Evolutionary conservation across 73 alveolate genomes (phyloP), one percentile per base, ranked within the genome.

Genomic region (Breviolum minutum): DNA sequence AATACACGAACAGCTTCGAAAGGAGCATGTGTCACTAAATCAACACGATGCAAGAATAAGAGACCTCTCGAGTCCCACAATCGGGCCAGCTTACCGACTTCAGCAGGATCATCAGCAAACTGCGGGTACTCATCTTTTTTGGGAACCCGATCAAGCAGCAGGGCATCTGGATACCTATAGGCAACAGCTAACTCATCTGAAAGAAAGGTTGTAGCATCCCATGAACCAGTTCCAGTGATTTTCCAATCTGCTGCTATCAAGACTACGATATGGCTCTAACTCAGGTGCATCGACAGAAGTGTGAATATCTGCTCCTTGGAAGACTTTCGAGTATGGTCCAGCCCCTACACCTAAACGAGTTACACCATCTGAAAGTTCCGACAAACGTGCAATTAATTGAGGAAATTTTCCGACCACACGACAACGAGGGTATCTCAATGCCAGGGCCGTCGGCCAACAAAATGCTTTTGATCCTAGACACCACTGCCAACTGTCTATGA

Each of bases 381-480:
- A n/a, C 16, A 76, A 0, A 0, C 85, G 2, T 8, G 85, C 85
- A n/a, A 76, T 12, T 27, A 76, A 61, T n/a, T 76, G 85, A n/a
- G 16, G 85, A 76, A 76, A n/a, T 9, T 61, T 61, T 9, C 20
- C 85, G 85, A n/a, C 85, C 85, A 76, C 85, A 27, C 5, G 30
- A 6, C 17, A 76, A 4, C 6, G 29, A 54, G 0, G n/a, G 30
- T 0, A 76, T 7, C 0, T 9, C 62, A 2, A 5, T 61, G 26
- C 22, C 10, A 76, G 85, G 85, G 85, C 85, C 85, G 85, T 76
- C 85, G 29, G 85, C 85, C 85, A 76, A 19, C 85, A 76, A 2
- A n/a, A 76, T n/a, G 5, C 85, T 19, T 4, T n/a, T 1, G 0
- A 76, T 14, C 13, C 85, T 9, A 27, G 10, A 61, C 60, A 76